Evolutionary conservation across 2,329 filamentous ascomycete genomes (phyloP).

Genomic region (Ceratocystis albifundus): DNA sequence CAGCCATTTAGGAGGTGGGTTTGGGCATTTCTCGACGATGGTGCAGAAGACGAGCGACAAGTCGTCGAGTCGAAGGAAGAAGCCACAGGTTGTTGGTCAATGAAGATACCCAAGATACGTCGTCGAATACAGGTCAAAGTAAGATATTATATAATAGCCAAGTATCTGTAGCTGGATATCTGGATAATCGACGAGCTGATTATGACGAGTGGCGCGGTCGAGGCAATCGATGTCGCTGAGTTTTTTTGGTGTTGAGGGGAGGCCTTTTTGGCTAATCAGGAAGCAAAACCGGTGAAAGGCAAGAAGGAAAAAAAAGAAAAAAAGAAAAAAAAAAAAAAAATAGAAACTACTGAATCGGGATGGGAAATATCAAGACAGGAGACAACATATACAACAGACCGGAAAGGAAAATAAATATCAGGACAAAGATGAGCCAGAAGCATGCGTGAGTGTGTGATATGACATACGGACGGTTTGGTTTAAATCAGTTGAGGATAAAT

Average conservation of each 20-base stretch:
- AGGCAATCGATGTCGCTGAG: no score
- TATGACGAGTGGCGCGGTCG: no score
- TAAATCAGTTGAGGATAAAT: no score
- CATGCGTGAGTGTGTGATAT: no score
- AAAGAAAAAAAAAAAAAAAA: not conserved
- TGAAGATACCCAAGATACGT: no score
- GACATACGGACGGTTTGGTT: no score
- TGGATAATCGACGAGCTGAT: no score
- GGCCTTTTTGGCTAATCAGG: not conserved
- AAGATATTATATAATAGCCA: no score
- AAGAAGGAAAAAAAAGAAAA: not conserved
- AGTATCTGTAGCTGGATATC: no score
- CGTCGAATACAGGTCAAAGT: no score
- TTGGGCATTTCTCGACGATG: slow-evolving; percentile 1
- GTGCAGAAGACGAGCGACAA: not conserved
- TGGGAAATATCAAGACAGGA: no score
- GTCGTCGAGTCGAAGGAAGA: not conserved
- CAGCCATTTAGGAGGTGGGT: slow-evolving; percentile 18
- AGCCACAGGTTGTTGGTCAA: not conserved
- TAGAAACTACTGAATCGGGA: no score
- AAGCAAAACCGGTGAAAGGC: not conserved
- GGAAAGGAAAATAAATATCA: not conserved
- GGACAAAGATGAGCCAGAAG: not conserved
- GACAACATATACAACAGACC: not conserved
- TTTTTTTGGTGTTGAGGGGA: not conserved